These are phyloP conservation scores for Oehlia diaphana DNA, from an alignment of 192 early-diverging fungal genomes.

Conservation along the genomic window DNA sequence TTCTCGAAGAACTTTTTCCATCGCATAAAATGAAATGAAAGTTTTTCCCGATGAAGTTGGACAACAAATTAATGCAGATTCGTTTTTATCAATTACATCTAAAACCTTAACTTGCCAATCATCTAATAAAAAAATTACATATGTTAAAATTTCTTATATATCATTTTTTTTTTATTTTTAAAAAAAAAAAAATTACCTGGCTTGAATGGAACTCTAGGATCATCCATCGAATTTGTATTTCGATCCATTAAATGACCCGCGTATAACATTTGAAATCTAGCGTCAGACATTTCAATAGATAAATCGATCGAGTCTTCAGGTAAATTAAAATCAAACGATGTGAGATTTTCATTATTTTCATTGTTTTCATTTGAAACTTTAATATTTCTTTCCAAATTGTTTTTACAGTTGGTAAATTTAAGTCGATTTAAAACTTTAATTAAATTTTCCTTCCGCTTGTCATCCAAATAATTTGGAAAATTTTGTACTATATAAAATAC, in stretches of 20 bases:
- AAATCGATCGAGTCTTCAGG: background rate
- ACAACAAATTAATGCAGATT: slow-evolving; percentile 44
- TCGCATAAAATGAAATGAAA: slow-evolving; percentile 52
- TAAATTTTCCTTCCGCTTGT: background rate
- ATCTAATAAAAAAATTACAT: slow-evolving; percentile 8
- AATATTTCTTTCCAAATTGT: background rate
- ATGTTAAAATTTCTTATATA: background rate
- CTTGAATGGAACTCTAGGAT: slow-evolving; percentile 38
- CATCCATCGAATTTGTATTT: slow-evolving; percentile 33
- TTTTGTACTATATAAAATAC: slow-evolving; percentile 26
- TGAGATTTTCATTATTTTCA: background rate
- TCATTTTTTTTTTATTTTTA: background rate
- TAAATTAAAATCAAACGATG: background rate
- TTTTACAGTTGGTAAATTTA: background rate
- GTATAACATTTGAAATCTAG: slow-evolving; percentile 37
- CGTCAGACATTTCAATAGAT: slow-evolving; percentile 23
- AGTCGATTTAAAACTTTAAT: background rate
- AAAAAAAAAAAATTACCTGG: slow-evolving; percentile 25
- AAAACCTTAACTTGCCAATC: slow-evolving; percentile 42
- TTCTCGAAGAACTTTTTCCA: slow-evolving; percentile 45
- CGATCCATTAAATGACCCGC: slow-evolving; percentile 39
- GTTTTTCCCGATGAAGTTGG: slow-evolving; percentile 50
- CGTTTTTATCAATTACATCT: slow-evolving; percentile 41
- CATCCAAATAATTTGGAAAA: background rate
- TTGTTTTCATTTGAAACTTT: background rate